These are phyloP conservation scores for Clarireedia hainanense DNA, from an alignment of 2,329 filamentous ascomycete genomes.

Conservation along the genomic window DNA sequence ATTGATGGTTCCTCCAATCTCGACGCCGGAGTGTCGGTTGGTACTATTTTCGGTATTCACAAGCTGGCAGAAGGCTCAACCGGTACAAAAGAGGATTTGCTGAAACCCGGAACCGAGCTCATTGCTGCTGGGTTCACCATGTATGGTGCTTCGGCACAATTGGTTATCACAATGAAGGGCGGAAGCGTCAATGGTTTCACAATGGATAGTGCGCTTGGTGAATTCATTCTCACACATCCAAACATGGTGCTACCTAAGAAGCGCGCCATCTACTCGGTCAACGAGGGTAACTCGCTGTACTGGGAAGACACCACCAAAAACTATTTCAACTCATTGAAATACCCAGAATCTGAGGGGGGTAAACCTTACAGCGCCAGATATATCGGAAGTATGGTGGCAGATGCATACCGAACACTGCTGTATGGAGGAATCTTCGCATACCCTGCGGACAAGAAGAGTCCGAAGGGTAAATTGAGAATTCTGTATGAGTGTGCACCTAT, in stretches of 20 bases:
- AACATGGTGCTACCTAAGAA: conserved; percentile 79
- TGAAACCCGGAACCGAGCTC: conserved; percentile 83
- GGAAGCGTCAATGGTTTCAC: conserved; percentile 95
- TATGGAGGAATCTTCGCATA: conserved; percentile 98
- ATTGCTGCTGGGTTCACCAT: conserved; percentile 98
- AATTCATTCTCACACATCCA: conserved; percentile 97
- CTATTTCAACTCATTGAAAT: conserved; percentile 88
- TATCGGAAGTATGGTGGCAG: conserved; percentile 97
- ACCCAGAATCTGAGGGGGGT: conserved; percentile 55
- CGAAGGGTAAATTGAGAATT: conserved; percentile 96
- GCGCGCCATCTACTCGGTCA: conserved; percentile 90
- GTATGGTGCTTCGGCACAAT: conserved; percentile 94
- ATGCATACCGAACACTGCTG: conserved; percentile 89
- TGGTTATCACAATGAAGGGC: conserved; percentile 94
- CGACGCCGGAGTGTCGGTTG: conserved; percentile 94
- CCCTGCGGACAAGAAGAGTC: conserved; percentile 94
- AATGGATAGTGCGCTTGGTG: conserved; percentile 89
- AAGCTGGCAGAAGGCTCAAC: conserved; percentile 71
- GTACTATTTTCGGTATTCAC: conserved; percentile 94
- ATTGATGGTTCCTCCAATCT: conserved; percentile 98
- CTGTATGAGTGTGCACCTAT: conserved; percentile 98
- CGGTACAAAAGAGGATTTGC: conserved; percentile 75
- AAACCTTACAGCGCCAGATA: conserved; percentile 95
- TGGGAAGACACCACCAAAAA: conserved; percentile 83
- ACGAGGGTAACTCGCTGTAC: conserved; percentile 96